phyloP scores from a whole-genome alignment of 306 rosid genomes.

The Hippophae gyantsensis region DNA sequence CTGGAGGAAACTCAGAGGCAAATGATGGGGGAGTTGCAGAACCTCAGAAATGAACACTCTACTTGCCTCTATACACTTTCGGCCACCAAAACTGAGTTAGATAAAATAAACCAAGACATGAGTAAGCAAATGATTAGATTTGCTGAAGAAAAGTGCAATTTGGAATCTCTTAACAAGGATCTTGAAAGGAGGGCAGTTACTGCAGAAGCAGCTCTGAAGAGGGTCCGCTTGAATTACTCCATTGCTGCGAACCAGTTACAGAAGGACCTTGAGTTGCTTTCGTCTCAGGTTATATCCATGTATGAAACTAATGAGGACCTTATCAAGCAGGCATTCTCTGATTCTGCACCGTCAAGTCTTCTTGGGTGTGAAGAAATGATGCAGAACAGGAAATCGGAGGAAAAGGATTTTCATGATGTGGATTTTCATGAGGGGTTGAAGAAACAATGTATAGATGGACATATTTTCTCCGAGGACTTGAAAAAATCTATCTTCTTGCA shows the following conservation, averaged over 20 bases:
- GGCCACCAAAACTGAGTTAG: conserved; percentile 72
- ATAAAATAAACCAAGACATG: conserved; percentile 69
- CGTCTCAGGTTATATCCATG: conserved; percentile 82
- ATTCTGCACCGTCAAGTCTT: conserved; percentile 46
- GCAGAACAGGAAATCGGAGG: conserved; percentile 28
- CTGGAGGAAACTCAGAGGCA: conserved; percentile 94
- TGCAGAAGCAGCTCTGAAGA: conserved; percentile 87
- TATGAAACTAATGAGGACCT: conserved; percentile 87
- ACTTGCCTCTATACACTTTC: conserved; percentile 77
- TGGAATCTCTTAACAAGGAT: conserved; percentile 60
- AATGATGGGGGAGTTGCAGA: conserved; percentile 94
- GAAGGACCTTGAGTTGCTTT: conserved; percentile 89
- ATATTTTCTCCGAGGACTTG: conserved; percentile 50
- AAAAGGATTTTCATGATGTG: conserved; percentile 36
- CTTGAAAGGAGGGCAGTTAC: conserved; percentile 77
- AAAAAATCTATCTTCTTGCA: conserved; percentile 66
- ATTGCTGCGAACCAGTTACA: conserved; percentile 90
- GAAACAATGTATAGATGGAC: conserved; percentile 49
- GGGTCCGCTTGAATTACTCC: conserved; percentile 94
- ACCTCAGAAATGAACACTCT: conserved; percentile 80
- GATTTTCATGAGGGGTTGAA: conserved; percentile 37
- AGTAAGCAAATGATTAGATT: conserved; percentile 53
- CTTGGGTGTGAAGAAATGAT: conserved; percentile 31
- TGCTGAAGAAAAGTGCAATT: conserved; percentile 58
- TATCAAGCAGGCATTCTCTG: conserved; percentile 65